These are phyloP conservation scores for Penicillium samsonianum DNA, from an alignment of 495 filamentous ascomycete genomes.

Conservation along the genomic window DNA sequence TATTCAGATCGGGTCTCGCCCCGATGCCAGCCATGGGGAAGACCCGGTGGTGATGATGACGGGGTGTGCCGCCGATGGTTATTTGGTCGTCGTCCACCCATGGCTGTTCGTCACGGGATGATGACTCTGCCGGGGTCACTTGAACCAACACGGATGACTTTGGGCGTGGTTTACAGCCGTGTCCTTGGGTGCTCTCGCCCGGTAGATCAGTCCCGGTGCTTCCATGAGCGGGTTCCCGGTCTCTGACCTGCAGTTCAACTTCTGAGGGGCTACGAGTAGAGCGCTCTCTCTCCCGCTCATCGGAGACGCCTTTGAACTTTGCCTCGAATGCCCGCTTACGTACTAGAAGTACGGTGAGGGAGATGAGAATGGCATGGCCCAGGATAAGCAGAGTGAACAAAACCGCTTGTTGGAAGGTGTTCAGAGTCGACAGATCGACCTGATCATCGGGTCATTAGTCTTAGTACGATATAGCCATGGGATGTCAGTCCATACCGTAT, in stretches of 20 bases:
- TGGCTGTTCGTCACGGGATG: constrained; percentile 16
- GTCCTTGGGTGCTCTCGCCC: background rate
- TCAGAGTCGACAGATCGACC: constrained; percentile 67
- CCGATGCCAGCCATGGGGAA: constrained; percentile 57
- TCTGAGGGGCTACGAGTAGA: constrained; percentile 14
- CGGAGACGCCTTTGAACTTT: constrained; percentile 61
- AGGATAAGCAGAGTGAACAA: constrained; percentile 73
- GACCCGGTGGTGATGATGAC: constrained; percentile 41
- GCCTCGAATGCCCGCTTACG: constrained; percentile 71
- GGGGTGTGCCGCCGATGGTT: constrained; percentile 31
- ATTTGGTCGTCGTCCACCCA: constrained; percentile 38
- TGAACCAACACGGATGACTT: constrained; percentile 5
- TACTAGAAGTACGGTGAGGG: constrained; percentile 50
- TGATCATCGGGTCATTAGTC: constrained; percentile 20
- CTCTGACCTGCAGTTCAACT: constrained; percentile 14
- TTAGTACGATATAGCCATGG: background rate
- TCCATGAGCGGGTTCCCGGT: background rate
- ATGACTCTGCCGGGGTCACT: constrained; percentile 3
- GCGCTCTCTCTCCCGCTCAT: constrained; percentile 35
- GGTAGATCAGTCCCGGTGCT: constrained; percentile 6
- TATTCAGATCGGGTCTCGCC: constrained; percentile 46
- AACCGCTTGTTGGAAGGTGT: constrained; percentile 75
- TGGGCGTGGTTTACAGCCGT: background rate
- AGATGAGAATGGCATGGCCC: constrained; percentile 59
- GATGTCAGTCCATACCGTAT: constrained; percentile 55